Conservation (phyloP, 495 filamentous ascomycete genomes). For the Penicillium paxilli region DNA sequence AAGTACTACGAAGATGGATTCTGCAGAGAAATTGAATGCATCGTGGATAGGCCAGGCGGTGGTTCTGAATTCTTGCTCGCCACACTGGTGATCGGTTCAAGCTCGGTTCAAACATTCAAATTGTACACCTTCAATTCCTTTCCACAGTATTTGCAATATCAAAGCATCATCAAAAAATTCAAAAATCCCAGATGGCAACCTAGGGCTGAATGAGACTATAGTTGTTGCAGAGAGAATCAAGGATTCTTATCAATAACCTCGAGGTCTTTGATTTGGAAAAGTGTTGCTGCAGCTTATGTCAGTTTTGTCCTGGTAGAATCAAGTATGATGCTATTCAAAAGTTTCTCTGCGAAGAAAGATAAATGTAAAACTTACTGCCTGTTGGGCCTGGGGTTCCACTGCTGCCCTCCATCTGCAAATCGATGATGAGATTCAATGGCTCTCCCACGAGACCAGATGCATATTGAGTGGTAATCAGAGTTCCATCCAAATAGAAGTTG, state of each 20-base stretch:
- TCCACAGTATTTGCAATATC: too few relatives aligned
- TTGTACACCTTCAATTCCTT: too few relatives aligned
- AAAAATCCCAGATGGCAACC: too few relatives aligned
- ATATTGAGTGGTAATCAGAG: slow-evolving; percentile 49
- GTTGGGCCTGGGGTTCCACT: slow-evolving; percentile 26
- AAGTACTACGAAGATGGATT: neutral
- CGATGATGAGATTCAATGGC: slow-evolving; percentile 34
- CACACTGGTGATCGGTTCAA: too few relatives aligned
- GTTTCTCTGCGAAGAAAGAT: too few relatives aligned
- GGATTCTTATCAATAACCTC: slow-evolving; percentile 5
- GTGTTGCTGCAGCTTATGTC: neutral
- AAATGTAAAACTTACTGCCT: slow-evolving; percentile 18
- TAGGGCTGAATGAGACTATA: too few relatives aligned
- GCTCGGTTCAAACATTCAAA: too few relatives aligned
- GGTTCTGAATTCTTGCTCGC: too few relatives aligned
- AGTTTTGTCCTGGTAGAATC: too few relatives aligned
- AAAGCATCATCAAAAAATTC: too few relatives aligned
- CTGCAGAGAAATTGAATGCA: neutral
- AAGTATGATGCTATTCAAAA: too few relatives aligned
- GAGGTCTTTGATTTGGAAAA: slow-evolving; percentile 5
- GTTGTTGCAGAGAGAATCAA: neutral
- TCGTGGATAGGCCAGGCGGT: too few relatives aligned
- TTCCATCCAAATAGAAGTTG: slow-evolving; percentile 55
- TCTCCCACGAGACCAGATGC: slow-evolving; percentile 50
- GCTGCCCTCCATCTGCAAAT: slow-evolving; percentile 32